Evolutionary conservation across 2,329 filamentous ascomycete genomes (phyloP), one percentile per base, ranked within the genome.

Genomic region (Aquanectria penicillioides): DNA sequence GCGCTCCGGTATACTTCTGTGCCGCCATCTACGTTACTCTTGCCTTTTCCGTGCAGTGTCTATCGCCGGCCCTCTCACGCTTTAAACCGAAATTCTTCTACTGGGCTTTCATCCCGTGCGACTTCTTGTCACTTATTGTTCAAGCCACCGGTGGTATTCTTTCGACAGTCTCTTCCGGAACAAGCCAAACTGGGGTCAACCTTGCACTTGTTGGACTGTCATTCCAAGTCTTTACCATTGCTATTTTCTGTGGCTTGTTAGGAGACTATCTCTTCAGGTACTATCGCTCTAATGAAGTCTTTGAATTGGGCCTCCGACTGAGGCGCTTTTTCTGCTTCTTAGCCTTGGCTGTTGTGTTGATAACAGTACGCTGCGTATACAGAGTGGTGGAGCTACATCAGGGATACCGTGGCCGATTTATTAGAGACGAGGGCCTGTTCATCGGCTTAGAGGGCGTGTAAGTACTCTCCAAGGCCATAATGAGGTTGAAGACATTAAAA

Each of bases 331-430:
- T 84, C n/a, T 38, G 68, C 10, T 81, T 80, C 17, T 73, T 86
- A 12, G 67, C 73, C 0, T 66, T 85, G 2, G 78, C 83, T 0
- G 86, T 84, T 5, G 41, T 87, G 2, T 77, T 78, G 41, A 83
- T 87, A 56, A 78, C 86, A 46, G 79, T 82, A 11, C 76, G 86
- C n/a, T 85, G 80, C 41, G 77, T 83, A 28, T 89, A 84, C 64
- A 79, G 86, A 18, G 80, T 86, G 12, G 81, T 81, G 0, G 86
- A 88, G 72, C 68, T 88, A 47, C 80, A 79, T 44, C 77, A 83
- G 25, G 85, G 85, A 2, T 88, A 83, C 74, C 68, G 63, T 5
- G 83, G 83, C 1, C 69, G 76, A 13, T 69, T 86, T 57, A 82
- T 85, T 47, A 71, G 70, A 31, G 71, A 81, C 34, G 69, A 83